Conservation (phyloP, 2,329 filamentous ascomycete genomes). For the Bisporella sp. region DNA sequence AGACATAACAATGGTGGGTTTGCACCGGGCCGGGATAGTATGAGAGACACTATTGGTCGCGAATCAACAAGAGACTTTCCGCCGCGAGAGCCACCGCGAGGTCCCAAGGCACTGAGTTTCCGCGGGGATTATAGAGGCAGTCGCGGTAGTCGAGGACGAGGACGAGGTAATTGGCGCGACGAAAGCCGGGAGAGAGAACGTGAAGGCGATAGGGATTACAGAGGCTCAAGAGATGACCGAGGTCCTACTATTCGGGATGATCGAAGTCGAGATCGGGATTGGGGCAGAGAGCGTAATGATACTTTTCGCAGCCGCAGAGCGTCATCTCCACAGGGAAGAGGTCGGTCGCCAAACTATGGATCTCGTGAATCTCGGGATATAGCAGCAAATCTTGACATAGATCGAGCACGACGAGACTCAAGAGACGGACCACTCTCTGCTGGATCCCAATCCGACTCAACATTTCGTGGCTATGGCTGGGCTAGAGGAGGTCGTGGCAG, state of each 20-base stretch:
- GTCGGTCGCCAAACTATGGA: slow-evolving; percentile 62
- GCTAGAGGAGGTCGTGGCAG: slow-evolving; percentile 44
- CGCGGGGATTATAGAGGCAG: slow-evolving; percentile 46
- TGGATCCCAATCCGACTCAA: slow-evolving; percentile 60
- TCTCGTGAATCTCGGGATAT: slow-evolving; percentile 39
- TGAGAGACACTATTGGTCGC: slow-evolving; percentile 39
- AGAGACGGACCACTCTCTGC: slow-evolving; percentile 68
- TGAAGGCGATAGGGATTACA: slow-evolving; percentile 38
- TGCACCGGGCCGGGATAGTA: slow-evolving; percentile 49
- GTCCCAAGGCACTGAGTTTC: slow-evolving; percentile 68
- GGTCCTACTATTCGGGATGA: slow-evolving; percentile 48
- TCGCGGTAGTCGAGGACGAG: slow-evolving; percentile 42
- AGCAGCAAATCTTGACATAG: slow-evolving; percentile 58
- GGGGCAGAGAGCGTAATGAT: slow-evolving; percentile 39
- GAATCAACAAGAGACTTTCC: slow-evolving; percentile 29
- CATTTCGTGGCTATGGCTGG: slow-evolving; percentile 38
- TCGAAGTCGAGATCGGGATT: slow-evolving; percentile 45
- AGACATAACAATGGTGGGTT: slow-evolving; percentile 44
- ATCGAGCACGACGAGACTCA: slow-evolving; percentile 60
- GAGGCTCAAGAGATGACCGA: slow-evolving; percentile 45
- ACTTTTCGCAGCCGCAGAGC: slow-evolving; percentile 52
- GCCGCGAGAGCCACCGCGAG: slow-evolving; percentile 69
- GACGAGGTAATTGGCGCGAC: slow-evolving; percentile 37
- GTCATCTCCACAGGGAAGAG: slow-evolving; percentile 53
- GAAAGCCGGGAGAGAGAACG: slow-evolving; percentile 56